A percentile compares a stretch with the other conserved stretches of the same genome.
phyloP scores from a whole-genome alignment of 306 rosid genomes.

The Nissolia schottii region DNA sequence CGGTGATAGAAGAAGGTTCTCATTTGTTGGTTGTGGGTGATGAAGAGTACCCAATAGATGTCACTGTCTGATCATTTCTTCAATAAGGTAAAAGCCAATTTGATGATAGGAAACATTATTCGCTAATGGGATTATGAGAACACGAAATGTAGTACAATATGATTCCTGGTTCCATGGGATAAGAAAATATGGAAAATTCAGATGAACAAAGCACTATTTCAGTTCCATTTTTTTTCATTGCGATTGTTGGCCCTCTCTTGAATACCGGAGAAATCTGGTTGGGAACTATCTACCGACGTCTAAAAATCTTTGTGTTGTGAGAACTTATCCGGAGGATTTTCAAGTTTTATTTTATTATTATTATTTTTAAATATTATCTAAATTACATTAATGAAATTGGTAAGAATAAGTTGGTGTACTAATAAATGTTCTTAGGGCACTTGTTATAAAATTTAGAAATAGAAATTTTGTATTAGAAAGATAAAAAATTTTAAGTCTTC shows the following conservation, averaged over 20 bases:
- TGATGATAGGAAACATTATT: neutral
- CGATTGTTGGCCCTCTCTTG: neutral
- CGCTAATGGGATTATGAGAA: neutral
- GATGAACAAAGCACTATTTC: neutral
- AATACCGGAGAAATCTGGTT: neutral
- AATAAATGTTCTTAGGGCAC: too few species aligned
- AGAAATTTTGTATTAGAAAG: too few species aligned
- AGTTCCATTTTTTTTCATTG: neutral
- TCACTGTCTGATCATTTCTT: slow-evolving; percentile 46
- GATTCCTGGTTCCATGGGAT: neutral
- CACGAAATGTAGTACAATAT: neutral
- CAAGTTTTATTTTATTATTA: too few species aligned
- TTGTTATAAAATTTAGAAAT: too few species aligned
- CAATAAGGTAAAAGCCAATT: neutral
- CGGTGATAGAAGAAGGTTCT: slow-evolving; percentile 76
- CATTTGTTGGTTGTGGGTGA: slow-evolving; percentile 67
- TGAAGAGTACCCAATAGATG: slow-evolving; percentile 54
- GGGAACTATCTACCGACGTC: too few species aligned
- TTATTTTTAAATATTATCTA: too few species aligned
- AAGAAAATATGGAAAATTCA: neutral
- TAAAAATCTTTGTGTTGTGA: too few species aligned
- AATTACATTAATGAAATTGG: too few species aligned
- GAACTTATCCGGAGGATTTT: too few species aligned
- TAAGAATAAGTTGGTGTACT: too few species aligned
- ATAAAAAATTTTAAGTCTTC: too few species aligned